Base-by-base conservation (phyloP, 2,329 filamentous ascomycete genomes). In the Pseudogymnoascus sp. region DNA sequence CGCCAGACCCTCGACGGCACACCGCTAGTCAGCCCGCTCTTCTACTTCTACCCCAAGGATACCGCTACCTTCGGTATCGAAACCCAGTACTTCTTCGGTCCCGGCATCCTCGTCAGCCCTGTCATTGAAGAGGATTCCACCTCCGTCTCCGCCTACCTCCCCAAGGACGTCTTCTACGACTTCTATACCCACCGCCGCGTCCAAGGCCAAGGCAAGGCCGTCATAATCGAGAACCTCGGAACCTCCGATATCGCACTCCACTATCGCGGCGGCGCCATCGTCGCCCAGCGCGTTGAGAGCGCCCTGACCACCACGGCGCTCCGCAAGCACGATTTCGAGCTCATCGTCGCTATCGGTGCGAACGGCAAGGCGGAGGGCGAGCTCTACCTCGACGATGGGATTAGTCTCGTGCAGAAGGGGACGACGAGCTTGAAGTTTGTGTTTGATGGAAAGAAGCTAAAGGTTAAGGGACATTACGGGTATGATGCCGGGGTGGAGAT, bases 371-470 rank as follows among this genome's bases (percentile, higher is more conserved):
- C 90, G 0, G 71, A 69, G 1, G 90, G 90, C 0, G 76, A 77
- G 58, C 75, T 94, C 60, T 94, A 92, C 70, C 74, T 94, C 4
- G 90, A 94, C 65, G 89, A 95, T 62, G 90, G 90, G 7, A 83
- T 84, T 61, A 84, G 80, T 23, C 66, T 92, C 57, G 74, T 81
- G 61, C 88, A 88, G 71, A 63, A 73, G 2, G 70, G 66, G 0
- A 81, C 77, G n/a, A 82, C 78, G 5, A 74, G 81, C 60, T 76
- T 91, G 58, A 71, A 74, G 12, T 88, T 92, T 65, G 66, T 69
- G 7, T 92, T 83, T 68, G 73, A 77, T 48, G 69, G 77, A 2
- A 79, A 80, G 33, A 72, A 73, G 60, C 76, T 88, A 21, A 72
- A 65, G 0, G 72, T 79, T 34, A 74, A 71, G 1, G 85, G 84